A percentile compares a stretch with the other conserved stretches of the same genome.
phyloP scores from a whole-genome alignment of 768 basidiomycete species.

The Naematelia aurantialba region DNA sequence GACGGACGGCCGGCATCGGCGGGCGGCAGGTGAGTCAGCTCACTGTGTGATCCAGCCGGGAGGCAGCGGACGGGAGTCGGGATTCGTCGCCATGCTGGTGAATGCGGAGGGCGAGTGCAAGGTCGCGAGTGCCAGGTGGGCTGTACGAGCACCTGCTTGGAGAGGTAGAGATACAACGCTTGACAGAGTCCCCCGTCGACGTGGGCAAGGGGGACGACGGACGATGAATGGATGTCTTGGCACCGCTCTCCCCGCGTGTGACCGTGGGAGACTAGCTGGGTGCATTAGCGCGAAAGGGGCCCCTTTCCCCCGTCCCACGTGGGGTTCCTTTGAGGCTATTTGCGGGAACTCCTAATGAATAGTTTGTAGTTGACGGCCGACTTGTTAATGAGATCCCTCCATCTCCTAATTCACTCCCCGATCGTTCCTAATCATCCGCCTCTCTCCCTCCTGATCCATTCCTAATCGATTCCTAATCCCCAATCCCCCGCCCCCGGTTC shows the following conservation, averaged over 20 bases:
- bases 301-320: neutral
- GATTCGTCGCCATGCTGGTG: constrained; percentile 30
- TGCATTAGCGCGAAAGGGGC: neutral
- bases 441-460: too few relatives aligned
- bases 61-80: constrained; percentile 38
- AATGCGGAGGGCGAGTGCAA: neutral
- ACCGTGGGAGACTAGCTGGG: constrained; percentile 3
- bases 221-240: neutral
- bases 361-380: too few relatives aligned
- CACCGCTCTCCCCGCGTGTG: neutral
- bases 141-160: too few relatives aligned
- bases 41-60: constrained; percentile 44
- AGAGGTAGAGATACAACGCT: neutral
- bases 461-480: too few relatives aligned
- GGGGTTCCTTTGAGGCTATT: neutral
- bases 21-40: constrained; percentile 15
- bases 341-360: too few relatives aligned
- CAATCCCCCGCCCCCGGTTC: too few relatives aligned
- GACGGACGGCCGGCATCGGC: too few relatives aligned
- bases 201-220: neutral
- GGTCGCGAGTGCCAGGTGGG: neutral
- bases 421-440: too few relatives aligned
- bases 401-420: too few relatives aligned
- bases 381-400: too few relatives aligned
- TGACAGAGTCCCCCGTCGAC: too few relatives aligned